Percentiles rank a stretch among this genome's conserved stretches.
Evolutionary conservation across 768 basidiomycete species (phyloP).

Genomic region (Hygrocybe punicea): DNA sequence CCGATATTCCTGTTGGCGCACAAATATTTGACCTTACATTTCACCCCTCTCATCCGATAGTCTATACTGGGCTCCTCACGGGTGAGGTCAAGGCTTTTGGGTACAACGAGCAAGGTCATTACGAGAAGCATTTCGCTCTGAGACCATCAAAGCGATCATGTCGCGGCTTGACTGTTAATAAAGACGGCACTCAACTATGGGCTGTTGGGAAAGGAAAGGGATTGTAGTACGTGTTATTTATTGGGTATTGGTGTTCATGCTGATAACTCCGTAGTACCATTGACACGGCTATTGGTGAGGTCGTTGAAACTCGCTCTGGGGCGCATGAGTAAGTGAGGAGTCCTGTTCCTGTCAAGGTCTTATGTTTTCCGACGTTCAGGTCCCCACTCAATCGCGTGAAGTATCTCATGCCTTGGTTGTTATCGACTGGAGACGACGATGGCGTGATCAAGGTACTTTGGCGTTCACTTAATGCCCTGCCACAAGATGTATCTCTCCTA

Average conservation of each 20-base stretch:
- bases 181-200: slow-evolving; percentile 67
- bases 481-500: slow-evolving; percentile 28
- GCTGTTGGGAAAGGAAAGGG: slow-evolving; percentile 79
- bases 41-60: slow-evolving; percentile 67
- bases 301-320: slow-evolving; percentile 46
- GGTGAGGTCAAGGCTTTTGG: slow-evolving; percentile 79
- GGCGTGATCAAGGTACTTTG: slow-evolving; percentile 80
- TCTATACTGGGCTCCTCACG: slow-evolving; percentile 76
- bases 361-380: slow-evolving; percentile 42
- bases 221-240: slow-evolving; percentile 57
- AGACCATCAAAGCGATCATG: slow-evolving; percentile 83
- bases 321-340: slow-evolving; percentile 63
- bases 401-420: slow-evolving; percentile 60
- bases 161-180: slow-evolving; percentile 64
- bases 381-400: slow-evolving; percentile 85
- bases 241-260: slow-evolving; percentile 14
- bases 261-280: slow-evolving; percentile 47
- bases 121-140: slow-evolving; percentile 55
- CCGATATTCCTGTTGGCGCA: slow-evolving; percentile 64
- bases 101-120: slow-evolving; percentile 69
- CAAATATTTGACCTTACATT: slow-evolving; percentile 91
- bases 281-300: slow-evolving; percentile 57
- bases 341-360: slow-evolving; percentile 6
- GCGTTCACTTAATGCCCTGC: slow-evolving; percentile 1
- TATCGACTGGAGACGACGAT: slow-evolving; percentile 90